Conservation (phyloP, 2,329 filamentous ascomycete species). For the Arthrobotrys sinensis region DNA sequence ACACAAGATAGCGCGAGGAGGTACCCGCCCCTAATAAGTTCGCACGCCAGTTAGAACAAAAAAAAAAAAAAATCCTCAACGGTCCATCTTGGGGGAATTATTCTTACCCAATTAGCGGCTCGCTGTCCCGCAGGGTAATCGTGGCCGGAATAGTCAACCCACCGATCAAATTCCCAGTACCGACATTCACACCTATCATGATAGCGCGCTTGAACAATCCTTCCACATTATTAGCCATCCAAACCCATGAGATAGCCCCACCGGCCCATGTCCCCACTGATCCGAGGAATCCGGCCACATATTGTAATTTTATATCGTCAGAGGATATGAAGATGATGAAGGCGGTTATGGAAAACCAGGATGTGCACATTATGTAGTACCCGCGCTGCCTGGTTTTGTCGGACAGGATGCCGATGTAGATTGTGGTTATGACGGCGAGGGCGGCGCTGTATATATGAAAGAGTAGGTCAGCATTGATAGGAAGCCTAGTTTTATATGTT, state of each 20-base stretch:
- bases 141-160: conserved; percentile 28
- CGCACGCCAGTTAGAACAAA: neutral
- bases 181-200: conserved; percentile 38
- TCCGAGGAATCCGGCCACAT: conserved; percentile 22
- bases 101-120: conserved; percentile 5
- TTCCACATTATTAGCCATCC: conserved; percentile 33
- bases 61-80: neutral
- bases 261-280: conserved; percentile 31
- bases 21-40: conserved; percentile 20
- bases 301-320: neutral
- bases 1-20: conserved; percentile 24
- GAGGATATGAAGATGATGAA: conserved; percentile 32
- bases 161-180: conserved; percentile 19
- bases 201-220: conserved; percentile 41
- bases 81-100: neutral
- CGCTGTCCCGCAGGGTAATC: neutral
- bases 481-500: neutral
- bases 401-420: conserved; percentile 21
- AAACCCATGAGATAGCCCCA: conserved; percentile 33
- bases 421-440: conserved; percentile 30
- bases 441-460: conserved; percentile 4
- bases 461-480: neutral
- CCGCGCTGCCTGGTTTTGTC: conserved; percentile 31
- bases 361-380: conserved; percentile 35
- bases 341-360: conserved; percentile 28